A percentile compares a stretch with the other conserved stretches of the same genome.
Conservation (phyloP, 2,329 filamentous ascomycete genomes). For the Myriosclerotinia scirpicola region DNA sequence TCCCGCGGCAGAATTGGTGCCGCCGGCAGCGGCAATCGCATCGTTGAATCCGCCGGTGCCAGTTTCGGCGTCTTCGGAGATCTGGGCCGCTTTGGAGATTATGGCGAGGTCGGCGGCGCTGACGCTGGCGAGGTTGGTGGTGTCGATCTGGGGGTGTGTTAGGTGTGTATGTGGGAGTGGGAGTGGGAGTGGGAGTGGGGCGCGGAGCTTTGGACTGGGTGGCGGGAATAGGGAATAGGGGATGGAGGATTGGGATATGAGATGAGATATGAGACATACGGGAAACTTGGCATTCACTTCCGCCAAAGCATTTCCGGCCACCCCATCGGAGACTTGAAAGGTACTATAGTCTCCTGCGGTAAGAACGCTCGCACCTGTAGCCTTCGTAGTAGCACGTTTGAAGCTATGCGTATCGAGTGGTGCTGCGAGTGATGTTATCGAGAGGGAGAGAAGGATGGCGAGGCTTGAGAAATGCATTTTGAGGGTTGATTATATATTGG, state of each 20-base stretch:
- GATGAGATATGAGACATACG: slow-evolving; percentile 40
- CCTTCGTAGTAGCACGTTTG: slow-evolving; percentile 12
- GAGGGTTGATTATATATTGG: not conserved
- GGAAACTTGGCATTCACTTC: slow-evolving; percentile 57
- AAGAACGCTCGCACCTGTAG: slow-evolving; percentile 25
- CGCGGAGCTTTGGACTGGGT: too few species aligned
- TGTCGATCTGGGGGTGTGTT: slow-evolving; percentile 43
- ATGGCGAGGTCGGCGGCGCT: slow-evolving; percentile 38
- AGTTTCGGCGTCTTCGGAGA: slow-evolving; percentile 55
- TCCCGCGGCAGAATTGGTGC: slow-evolving; percentile 43
- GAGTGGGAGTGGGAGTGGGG: not conserved
- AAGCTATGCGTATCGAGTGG: slow-evolving; percentile 6
- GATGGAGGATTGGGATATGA: not conserved
- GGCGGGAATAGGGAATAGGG: too few species aligned
- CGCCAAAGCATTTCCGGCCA: slow-evolving; percentile 52
- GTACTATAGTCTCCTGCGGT: slow-evolving; percentile 30
- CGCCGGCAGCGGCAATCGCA: slow-evolving; percentile 46
- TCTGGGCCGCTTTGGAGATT: slow-evolving; percentile 46
- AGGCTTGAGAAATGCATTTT: slow-evolving; percentile 32
- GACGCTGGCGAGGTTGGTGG: slow-evolving; percentile 48
- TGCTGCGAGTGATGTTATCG: slow-evolving; percentile 21
- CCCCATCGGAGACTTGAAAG: slow-evolving; percentile 53
- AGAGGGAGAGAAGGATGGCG: slow-evolving; percentile 28
- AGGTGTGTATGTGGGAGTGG: too few species aligned
- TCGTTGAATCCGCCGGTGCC: slow-evolving; percentile 50